Evolutionary conservation across 176 grass and related monocot species (phyloP), one percentile per base, ranked within the genome.

Genomic region (Carex cristatella): DNA sequence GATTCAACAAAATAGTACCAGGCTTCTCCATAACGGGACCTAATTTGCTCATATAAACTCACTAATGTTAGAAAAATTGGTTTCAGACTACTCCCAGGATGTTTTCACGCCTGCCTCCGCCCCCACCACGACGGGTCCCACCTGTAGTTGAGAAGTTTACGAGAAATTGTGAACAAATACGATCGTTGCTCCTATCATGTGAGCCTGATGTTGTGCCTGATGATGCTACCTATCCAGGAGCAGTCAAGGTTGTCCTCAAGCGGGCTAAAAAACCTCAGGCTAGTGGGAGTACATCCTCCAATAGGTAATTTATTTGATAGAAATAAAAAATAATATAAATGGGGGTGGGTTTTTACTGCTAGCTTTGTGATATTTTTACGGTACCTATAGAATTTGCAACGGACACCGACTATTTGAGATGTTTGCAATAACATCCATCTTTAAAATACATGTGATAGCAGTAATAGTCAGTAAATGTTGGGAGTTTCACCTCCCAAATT

Each of bases 231-330:
- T 79, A 58, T 79, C 74, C 74, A 58, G 74, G 49, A 79, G 74
- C 74, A 6, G 58, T 30, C 9, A 79, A 79, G 74, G 53, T 58
- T 58, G 30, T 79, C 13, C 28, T 79, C 74, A 79, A 79, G 27
- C 53, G 18, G 74, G 30, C 3, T 58, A 79, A 79, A 53, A 79
- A 79, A 53, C 14, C 28, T 35, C 74, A 58, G 51, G 74, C 49
- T 79, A 76, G 48, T 4, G 74, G 53, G 12, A 7, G 48, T 79
- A 79, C 31, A 57, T 79, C 30, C 0, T 79, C 30, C 0, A 79
- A 58, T 32, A 33, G 74, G 74, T 79, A 79, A 79, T 57, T 79
- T 79, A 16, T 58, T 79, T 79, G 74, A 35, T 14, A 33, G 30
- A 56, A 44, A 75, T 15, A 76, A 53, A 30, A 18, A 57, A 7